Base-by-base conservation (phyloP, 768 basidiomycete genomes). In the Mycena polygramma region DNA sequence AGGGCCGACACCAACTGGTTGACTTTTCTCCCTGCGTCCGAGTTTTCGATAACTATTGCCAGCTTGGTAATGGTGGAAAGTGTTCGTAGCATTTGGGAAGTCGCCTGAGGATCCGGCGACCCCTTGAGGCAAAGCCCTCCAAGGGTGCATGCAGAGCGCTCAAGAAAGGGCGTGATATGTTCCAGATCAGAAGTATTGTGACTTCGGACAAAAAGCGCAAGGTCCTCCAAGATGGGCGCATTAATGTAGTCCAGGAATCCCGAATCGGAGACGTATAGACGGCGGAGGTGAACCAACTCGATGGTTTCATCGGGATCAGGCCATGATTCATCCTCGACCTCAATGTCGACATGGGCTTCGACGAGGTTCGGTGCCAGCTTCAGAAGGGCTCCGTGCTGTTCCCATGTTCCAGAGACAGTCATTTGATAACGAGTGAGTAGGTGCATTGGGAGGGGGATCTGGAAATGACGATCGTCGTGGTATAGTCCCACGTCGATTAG, bases 341-440 rank as follows among this genome's bases (percentile, higher is more conserved):
- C 9, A 7, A 66, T 17, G 13, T 6, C 36, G 3, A 66, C 26
- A n/a, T 24, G 45, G 13, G 55, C 55, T 8, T 57, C 57, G n/a
- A 66, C 43, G 20, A 67, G 57, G 20, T 60, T 66, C 4, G 19
- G 37, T 7, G 58, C 48, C 11, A 22, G 2, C 20, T 30, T 36
- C 8, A 67, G 26, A 1, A 53, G 15, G 17, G 17, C 5, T 7
- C 5, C 7, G 10, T 54, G 53, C n/a, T 51, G 14, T 19, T 15
- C 1, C 6, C 35, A 30, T 59, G 66, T 17, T 36, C 36, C 7
- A 24, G 7, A 13, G 39, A 13, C 39, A 39, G 39, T 46, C 49
- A 60, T 24, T n/a, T 36, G 26, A 45, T 67, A 67, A 2, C 26
- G 41, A 4, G 58, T 60, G 26, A 67, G 52, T 2, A 60, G 37